A percentile compares a stretch with the other conserved stretches of the same genome.
Evolutionary conservation across 83 land plant species (phyloP).

Genomic region (Thuja plicata): DNA sequence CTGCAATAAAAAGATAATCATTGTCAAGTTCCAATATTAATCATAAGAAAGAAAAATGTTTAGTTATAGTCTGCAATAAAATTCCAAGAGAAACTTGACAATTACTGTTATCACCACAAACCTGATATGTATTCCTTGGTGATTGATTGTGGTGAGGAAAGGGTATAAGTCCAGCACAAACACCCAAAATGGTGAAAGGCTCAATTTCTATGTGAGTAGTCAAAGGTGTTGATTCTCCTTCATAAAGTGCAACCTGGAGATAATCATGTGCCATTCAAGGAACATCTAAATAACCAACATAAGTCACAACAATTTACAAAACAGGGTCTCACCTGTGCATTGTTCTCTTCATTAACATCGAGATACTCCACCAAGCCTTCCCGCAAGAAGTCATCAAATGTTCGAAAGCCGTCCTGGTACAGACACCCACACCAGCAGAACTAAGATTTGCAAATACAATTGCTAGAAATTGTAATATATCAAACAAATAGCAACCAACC

Average conservation of each 20-base stretch:
- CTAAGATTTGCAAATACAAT: not conserved
- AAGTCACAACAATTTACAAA: not conserved
- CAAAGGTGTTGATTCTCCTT: conserved; percentile 53
- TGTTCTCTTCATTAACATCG: conserved; percentile 99
- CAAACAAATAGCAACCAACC: conserved; percentile 38
- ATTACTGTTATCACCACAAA: conserved; percentile 18
- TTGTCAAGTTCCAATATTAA: not conserved
- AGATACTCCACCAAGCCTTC: conserved; percentile 96
- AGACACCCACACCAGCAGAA: not conserved
- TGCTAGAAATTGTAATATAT: not conserved
- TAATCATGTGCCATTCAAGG: conserved; percentile 1
- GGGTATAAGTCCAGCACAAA: conserved; percentile 95
- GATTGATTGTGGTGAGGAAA: conserved; percentile 99
- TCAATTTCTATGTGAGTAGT: conserved; percentile 97
- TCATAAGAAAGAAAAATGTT: not conserved
- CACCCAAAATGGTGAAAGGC: conserved; percentile 96
- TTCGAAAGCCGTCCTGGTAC: conserved; percentile 86
- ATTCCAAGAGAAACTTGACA: not conserved
- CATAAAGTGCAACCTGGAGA: conserved; percentile 90
- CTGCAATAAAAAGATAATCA: conserved; percentile 37
- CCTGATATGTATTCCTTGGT: conserved; percentile 99
- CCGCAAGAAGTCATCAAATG: conserved; percentile 84
- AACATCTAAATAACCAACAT: not conserved
- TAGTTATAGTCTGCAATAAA: not conserved
- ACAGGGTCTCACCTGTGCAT: conserved; percentile 67